Evolutionary conservation across 2,329 filamentous ascomycete genomes (phyloP).

Genomic region (Leptographium galeiforme): DNA sequence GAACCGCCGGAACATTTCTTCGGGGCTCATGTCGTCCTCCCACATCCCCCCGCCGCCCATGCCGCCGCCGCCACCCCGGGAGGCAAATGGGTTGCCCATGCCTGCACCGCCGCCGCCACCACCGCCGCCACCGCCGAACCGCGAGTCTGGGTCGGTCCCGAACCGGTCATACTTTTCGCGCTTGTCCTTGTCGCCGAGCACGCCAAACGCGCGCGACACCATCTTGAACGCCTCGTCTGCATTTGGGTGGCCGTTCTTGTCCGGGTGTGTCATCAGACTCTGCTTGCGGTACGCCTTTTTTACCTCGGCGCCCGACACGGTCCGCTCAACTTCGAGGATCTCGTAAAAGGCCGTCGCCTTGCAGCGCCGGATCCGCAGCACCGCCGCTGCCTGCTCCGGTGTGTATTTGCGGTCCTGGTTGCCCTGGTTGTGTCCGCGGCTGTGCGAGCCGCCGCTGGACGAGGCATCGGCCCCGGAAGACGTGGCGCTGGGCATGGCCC

Average conservation of each 20-base stretch:
- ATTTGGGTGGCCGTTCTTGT: constrained; percentile 94
- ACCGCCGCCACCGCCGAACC: constrained; percentile 51
- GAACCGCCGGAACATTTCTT: constrained; percentile 95
- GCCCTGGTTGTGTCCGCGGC: constrained; percentile 61
- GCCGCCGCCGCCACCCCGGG: constrained; percentile 20
- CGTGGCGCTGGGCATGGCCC: constrained; percentile 33
- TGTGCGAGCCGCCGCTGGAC: constrained; percentile 21
- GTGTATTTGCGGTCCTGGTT: constrained; percentile 70
- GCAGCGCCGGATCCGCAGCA: constrained; percentile 78
- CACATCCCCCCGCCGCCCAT: constrained; percentile 47
- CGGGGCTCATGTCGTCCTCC: constrained; percentile 86
- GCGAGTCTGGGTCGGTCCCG: constrained; percentile 82
- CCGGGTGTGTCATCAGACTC: constrained; percentile 87
- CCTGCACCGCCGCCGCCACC: constrained; percentile 17
- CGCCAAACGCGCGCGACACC: constrained; percentile 85
- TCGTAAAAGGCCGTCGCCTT: constrained; percentile 85
- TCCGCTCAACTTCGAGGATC: constrained; percentile 59
- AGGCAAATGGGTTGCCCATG: constrained; percentile 6
- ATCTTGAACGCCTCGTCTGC: constrained; percentile 98
- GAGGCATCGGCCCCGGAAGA: constrained; percentile 40
- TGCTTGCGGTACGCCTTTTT: constrained; percentile 97
- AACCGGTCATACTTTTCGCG: constrained; percentile 75
- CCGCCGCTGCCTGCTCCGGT: constrained; percentile 78
- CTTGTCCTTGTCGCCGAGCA: constrained; percentile 89
- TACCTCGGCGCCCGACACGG: constrained; percentile 69